Base-by-base conservation (phyloP, 2,329 filamentous ascomycete genomes). In the Cladosporium sp. region DNA sequence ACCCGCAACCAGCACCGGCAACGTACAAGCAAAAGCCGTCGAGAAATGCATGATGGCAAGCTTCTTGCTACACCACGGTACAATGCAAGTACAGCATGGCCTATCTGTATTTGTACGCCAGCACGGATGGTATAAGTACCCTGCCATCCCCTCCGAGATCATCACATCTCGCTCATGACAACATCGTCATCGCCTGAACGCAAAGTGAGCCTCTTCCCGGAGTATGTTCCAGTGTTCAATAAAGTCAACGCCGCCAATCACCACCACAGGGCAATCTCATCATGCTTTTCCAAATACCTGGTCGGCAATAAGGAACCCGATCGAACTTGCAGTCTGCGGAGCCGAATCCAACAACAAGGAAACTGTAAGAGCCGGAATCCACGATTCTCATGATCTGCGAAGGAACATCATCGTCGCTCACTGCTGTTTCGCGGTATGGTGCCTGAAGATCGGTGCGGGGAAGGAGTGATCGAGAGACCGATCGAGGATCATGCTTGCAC, bases 401-500 rank as follows among this genome's bases (percentile, higher is more conserved):
- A n/a, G 22, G 9, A 5, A 27, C 9, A 9, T 27, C 5, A 27
- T 9, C 9, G 22, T 27, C 22, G 22, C 9, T 27, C 22, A 27
- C 9, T 27, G 4, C 22, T 27, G 9, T 27, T 27, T 27, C 9
- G 9, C 3, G n/a, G 29, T 41, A 12, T 12, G 17, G 45, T 48
- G 11, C 45, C 45, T 48, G 45, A 34, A 48, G 45, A 48, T 48
- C 45, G 15, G 37, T 24, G 45, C 37, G 45, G 45, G 37, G 37
- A 48, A 41, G 37, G 19, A 22, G 12, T 15, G 22, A 27, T n/a
- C 13, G 20, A 36, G 30, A 30, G 19, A 24, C 12, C 3, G 43
- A 45, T 45, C 43, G 43, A 45, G 38, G 43, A 45, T 45, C 30
- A 20, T 36, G 30, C 32, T 27, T 27, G 22, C 22, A 9, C n/a